Conservation (phyloP, 1,284 basidiomycete genomes). For the Ganoderma meredithae region DNA sequence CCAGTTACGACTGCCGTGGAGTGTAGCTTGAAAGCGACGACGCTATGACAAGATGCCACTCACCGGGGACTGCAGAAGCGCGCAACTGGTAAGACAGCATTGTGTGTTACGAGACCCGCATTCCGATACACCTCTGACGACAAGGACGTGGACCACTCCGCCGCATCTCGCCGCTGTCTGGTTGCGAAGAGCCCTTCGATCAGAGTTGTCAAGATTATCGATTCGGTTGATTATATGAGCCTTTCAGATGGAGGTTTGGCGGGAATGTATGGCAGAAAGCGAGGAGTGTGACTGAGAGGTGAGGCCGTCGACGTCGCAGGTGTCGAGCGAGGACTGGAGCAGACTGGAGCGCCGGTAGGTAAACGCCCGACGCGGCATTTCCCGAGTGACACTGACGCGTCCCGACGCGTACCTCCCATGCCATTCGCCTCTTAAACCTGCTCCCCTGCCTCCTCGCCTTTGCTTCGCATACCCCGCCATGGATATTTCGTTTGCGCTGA, state of each 20-base stretch:
- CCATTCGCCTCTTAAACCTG: neutral
- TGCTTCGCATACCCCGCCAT: neutral
- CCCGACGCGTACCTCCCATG: slow-evolving; percentile 15
- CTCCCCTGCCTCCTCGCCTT: neutral
- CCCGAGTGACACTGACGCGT: slow-evolving; percentile 21
- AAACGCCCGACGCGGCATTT: slow-evolving; percentile 3
- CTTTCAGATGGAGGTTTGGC: neutral
- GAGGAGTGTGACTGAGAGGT: neutral
- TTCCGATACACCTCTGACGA: neutral
- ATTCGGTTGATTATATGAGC: neutral
- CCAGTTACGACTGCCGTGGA: neutral
- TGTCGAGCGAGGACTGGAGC: no score
- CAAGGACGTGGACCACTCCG: no score
- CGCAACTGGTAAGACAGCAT: neutral
- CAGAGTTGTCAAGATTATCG: neutral
- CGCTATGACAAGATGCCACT: neutral
- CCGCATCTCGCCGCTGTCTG: no score
- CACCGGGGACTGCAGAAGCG: neutral
- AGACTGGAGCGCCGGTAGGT: neutral
- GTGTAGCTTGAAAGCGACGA: neutral
- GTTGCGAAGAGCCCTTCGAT: neutral
- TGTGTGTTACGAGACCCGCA: neutral
- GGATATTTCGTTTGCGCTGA: slow-evolving; percentile 76
- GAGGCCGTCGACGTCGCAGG: neutral
- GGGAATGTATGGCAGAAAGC: neutral